Evolutionary conservation across 2,329 filamentous ascomycete species (phyloP).

Genomic region (Fusarium fracticaudum): DNA sequence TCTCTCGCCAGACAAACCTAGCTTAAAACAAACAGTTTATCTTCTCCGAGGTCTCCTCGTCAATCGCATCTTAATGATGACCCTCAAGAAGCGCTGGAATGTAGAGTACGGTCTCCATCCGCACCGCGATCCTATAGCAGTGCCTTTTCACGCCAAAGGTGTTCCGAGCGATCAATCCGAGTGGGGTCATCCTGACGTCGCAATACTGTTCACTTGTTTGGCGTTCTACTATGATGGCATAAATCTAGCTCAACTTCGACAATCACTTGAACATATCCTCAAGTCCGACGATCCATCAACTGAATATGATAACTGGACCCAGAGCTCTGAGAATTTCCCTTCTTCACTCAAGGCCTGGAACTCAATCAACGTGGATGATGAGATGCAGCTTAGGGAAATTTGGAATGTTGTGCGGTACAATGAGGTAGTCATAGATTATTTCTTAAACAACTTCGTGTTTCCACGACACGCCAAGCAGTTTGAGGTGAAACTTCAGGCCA

Average conservation of each 20-base stretch:
- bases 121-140: slow-evolving; percentile 70
- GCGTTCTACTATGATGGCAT: slow-evolving; percentile 74
- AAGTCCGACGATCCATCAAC: slow-evolving; percentile 64
- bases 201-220: slow-evolving; percentile 72
- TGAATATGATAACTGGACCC: slow-evolving; percentile 65
- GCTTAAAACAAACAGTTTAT: slow-evolving; percentile 51
- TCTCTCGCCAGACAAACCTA: slow-evolving; percentile 36
- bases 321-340: slow-evolving; percentile 56
- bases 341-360: slow-evolving; percentile 63
- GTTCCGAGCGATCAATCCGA: slow-evolving; percentile 70
- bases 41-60: slow-evolving; percentile 72
- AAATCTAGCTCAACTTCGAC: slow-evolving; percentile 57
- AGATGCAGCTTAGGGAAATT: slow-evolving; percentile 60
- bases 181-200: slow-evolving; percentile 74
- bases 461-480: slow-evolving; percentile 73
- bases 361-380: slow-evolving; percentile 69
- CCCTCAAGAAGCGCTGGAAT: slow-evolving; percentile 72
- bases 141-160: slow-evolving; percentile 52
- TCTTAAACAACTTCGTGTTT: slow-evolving; percentile 72
- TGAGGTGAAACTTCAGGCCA: slow-evolving; percentile 69
- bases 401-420: slow-evolving; percentile 62
- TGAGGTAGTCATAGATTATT: slow-evolving; percentile 66
- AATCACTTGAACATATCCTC: slow-evolving; percentile 61
- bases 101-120: slow-evolving; percentile 72
- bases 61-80: slow-evolving; percentile 67